Evolutionary conservation across 768 basidiomycete species (phyloP), one percentile per base, ranked within the genome.

Genomic region (Crepidotus variabilis): DNA sequence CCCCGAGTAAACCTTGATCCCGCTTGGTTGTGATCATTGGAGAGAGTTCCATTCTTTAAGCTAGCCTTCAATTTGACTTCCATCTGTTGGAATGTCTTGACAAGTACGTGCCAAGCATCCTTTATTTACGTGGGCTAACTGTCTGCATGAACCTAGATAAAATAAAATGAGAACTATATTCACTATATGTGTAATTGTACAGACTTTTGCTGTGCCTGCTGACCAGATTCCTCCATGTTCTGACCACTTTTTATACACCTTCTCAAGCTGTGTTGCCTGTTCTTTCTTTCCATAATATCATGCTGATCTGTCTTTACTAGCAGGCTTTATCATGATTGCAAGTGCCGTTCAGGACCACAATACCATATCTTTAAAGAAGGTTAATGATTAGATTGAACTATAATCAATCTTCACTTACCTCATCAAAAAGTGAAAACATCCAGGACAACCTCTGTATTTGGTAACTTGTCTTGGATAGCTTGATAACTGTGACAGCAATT

Each of bases 361-460:
- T 35, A 6, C 14, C 24, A 48, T 59, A 59, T n/a, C 58, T 59
- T 16, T 43, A 5, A 16, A 53, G 39, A 2, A 51, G 51, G 43
- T 47, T 9, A 58, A 24, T 21, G 2, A 55, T 18, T 47, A 54
- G 32, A 11, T 33, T n/a, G n/a, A n/a, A n/a, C n/a, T n/a, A n/a
- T n/a, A n/a, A 23, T 36, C 49, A 36, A 11, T 14, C 57, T 23
- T 57, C 45, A 39, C 58, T 10, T 13, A 59, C 58, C 58, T 20
- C 24, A 45, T 55, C n/a, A 59, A 23, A 35, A 58, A 58, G 32
- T 58, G 57, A 22, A 54, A 2, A 58, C 57, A 43, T 58, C 57
- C 6, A 58, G 48, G 16, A 32, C 18, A 1, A 58, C 47, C 1
- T 18, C n/a, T 33, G 47, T n/a, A 11, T 7, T 45, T 14, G 52